Evolutionary conservation across 2,329 filamentous ascomycete genomes (phyloP).

Genomic region (Macrophomina phaseolina): DNA sequence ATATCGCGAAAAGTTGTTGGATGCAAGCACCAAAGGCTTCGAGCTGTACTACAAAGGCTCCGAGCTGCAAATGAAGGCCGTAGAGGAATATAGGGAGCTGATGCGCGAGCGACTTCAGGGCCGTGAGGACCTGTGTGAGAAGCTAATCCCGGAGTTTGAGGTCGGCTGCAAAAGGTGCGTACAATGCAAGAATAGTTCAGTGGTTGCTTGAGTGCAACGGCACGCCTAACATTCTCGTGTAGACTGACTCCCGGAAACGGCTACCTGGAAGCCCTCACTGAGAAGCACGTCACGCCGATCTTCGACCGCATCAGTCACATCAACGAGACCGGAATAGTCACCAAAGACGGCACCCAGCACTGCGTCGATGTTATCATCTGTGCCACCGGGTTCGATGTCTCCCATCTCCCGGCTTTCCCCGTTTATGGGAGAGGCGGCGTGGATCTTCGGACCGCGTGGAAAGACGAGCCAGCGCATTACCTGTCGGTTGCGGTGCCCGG

Average conservation of each 20-base stretch:
- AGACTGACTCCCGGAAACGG: constrained; percentile 41
- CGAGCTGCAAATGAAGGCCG: no score
- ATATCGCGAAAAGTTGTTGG: no score
- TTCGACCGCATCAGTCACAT: constrained; percentile 35
- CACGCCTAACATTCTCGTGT: constrained; percentile 53
- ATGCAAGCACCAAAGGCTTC: no score
- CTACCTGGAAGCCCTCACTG: constrained; percentile 40
- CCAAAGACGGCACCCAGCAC: constrained; percentile 38
- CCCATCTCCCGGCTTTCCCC: constrained; percentile 32
- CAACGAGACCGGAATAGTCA: constrained; percentile 39
- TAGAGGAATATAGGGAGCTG: no score
- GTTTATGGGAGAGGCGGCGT: constrained; percentile 1
- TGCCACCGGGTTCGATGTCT: constrained; percentile 42
- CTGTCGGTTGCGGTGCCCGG: constrained; percentile 6
- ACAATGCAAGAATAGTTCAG: no score
- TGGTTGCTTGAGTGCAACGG: no score
- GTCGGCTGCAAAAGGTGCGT: constrained; percentile 34
- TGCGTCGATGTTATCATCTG: constrained; percentile 42
- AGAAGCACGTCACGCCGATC: constrained; percentile 37
- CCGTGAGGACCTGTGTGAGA: no score
- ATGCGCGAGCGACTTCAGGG: no score
- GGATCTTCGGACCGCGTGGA: constrained; percentile 7
- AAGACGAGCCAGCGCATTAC: constrained; percentile 37
- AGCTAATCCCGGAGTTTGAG: no score
- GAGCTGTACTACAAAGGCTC: no score